phyloP scores from a whole-genome alignment of 208 protist species.

The Leishmania turanica region DNA sequence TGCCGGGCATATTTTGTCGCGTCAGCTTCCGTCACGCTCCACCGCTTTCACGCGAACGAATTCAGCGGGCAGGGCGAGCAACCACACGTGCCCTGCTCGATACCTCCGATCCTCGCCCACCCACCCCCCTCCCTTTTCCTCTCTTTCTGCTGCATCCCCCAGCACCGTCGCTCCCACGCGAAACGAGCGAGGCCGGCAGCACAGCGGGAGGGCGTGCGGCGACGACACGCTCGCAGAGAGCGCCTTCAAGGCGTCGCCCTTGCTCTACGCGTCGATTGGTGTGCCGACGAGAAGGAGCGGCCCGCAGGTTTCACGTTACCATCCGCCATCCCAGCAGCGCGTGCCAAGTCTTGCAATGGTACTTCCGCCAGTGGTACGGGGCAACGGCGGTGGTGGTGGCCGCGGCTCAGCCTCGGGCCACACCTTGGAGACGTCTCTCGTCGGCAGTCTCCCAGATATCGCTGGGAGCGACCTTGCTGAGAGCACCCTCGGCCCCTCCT shows the following conservation, averaged over 20 bases:
- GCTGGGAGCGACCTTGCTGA: neutral
- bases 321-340: neutral
- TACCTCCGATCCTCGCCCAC: neutral
- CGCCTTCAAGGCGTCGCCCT: neutral
- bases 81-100: neutral
- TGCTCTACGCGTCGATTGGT: neutral
- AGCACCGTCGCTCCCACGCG: neutral
- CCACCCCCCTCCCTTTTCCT: neutral
- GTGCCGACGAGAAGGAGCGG: neutral
- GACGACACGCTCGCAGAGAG: neutral
- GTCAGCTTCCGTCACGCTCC: neutral
- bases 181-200: neutral
- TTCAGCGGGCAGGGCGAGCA: neutral
- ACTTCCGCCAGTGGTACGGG: neutral
- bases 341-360: neutral
- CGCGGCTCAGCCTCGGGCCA: neutral
- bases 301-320: neutral
- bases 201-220: neutral
- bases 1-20: neutral
- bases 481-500: neutral
- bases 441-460: slow-evolving; percentile 7
- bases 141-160: neutral
- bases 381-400: neutral
- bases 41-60: neutral
- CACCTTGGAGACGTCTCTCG: neutral